Evolutionary conservation across 1,139 yeast genomes (phyloP).

Genomic region (Kurtzmaniella quercitrusa): DNA sequence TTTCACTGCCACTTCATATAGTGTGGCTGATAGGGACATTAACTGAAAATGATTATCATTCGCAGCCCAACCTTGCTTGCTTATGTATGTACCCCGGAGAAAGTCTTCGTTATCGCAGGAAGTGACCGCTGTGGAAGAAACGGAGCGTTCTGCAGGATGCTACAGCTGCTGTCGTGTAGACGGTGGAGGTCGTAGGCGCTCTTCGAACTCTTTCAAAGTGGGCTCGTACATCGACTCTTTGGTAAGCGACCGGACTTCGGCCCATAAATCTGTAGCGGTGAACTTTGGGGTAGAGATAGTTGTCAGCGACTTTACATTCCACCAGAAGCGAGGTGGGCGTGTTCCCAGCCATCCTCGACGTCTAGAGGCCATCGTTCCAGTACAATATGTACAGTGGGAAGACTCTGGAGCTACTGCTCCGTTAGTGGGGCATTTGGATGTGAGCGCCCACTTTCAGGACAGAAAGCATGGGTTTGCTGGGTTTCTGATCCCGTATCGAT

Average conservation of each 20-base stretch:
- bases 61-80: neutral
- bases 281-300: neutral
- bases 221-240: constrained; percentile 7
- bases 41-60: neutral
- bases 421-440: constrained; percentile 5
- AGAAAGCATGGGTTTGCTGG: constrained; percentile 4
- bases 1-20: too few relatives aligned
- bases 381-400: constrained; percentile 7
- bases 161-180: neutral
- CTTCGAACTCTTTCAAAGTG: constrained; percentile 6
- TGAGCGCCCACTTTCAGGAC: constrained; percentile 1
- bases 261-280: constrained; percentile 5
- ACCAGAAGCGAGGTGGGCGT: constrained; percentile 3
- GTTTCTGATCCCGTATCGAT: constrained; percentile 4
- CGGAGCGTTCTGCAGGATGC: neutral
- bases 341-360: neutral
- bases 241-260: constrained; percentile 6
- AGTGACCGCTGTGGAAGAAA: neutral
- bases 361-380: constrained; percentile 1
- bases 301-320: constrained; percentile 4
- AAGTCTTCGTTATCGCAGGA: neutral
- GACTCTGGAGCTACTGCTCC: constrained; percentile 2
- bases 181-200: constrained; percentile 3
- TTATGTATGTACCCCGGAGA: constrained; percentile 1
- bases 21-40: too few relatives aligned